phyloP scores from a whole-genome alignment of 148 eudicot species.

The Agrostemma githago region DNA sequence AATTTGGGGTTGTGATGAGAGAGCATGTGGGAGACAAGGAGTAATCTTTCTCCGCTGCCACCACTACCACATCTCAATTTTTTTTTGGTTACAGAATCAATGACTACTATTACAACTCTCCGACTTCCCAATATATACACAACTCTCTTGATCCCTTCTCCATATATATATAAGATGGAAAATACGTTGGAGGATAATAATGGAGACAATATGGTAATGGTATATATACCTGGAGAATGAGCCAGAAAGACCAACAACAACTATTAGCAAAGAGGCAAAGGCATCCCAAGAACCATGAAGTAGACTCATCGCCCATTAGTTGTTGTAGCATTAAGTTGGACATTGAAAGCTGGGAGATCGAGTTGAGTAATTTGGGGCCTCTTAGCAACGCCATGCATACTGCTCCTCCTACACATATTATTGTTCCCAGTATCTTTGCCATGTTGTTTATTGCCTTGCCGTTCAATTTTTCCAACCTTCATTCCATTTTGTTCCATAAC shows the following conservation, averaged over 20 bases:
- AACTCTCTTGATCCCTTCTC: too few relatives aligned
- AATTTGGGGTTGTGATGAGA: too few relatives aligned
- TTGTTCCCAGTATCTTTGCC: slow-evolving; percentile 69
- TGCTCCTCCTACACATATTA: slow-evolving; percentile 64
- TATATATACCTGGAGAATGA: slow-evolving; percentile 66
- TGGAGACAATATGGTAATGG: too few relatives aligned
- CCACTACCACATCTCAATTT: too few relatives aligned
- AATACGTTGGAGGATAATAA: too few relatives aligned
- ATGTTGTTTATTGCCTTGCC: slow-evolving; percentile 37
- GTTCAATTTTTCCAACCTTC: slow-evolving; percentile 57
- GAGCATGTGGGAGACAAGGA: too few relatives aligned
- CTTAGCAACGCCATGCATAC: slow-evolving; percentile 52
- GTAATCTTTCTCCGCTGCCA: too few relatives aligned
- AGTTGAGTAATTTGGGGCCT: slow-evolving; percentile 70
- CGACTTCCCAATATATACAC: too few relatives aligned
- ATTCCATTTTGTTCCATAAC: too few relatives aligned
- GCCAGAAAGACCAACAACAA: slow-evolving; percentile 74
- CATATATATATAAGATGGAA: too few relatives aligned
- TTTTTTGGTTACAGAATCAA: too few relatives aligned
- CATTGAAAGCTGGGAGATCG: slow-evolving; percentile 32
- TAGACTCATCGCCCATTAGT: slow-evolving; percentile 11
- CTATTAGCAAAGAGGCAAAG: slow-evolving; percentile 52
- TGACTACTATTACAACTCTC: too few relatives aligned
- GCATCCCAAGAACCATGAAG: slow-evolving; percentile 67
- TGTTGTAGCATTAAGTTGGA: slow-evolving; percentile 25